phyloP scores from a whole-genome alignment of 495 filamentous ascomycete genomes.

The Penicillium goetzii region DNA sequence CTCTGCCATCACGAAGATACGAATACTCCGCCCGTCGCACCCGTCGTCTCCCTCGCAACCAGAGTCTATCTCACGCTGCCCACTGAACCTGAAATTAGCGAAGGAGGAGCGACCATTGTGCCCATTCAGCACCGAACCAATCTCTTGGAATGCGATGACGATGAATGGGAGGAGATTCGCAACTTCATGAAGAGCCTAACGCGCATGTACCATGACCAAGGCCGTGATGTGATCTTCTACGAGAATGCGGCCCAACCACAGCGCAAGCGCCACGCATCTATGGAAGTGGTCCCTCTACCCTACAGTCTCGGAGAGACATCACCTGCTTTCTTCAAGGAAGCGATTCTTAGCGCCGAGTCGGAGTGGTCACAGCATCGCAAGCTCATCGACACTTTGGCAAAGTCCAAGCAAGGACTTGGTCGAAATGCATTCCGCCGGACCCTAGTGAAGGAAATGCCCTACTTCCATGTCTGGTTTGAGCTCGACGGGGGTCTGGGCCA shows the following conservation, averaged over 20 bases:
- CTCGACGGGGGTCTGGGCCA: constrained; percentile 92
- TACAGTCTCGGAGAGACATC: constrained; percentile 85
- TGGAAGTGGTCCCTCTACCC: constrained; percentile 86
- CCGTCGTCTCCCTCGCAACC: constrained; percentile 86
- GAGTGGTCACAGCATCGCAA: constrained; percentile 97
- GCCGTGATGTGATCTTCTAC: constrained; percentile 92
- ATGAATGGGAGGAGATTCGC: constrained; percentile 98
- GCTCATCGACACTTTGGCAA: constrained; percentile 83
- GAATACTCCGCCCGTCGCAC: constrained; percentile 79
- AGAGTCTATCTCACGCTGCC: constrained; percentile 87
- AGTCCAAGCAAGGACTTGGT: constrained; percentile 70
- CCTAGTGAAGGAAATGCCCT: constrained; percentile 95
- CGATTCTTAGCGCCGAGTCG: constrained; percentile 82
- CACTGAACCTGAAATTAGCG: constrained; percentile 83
- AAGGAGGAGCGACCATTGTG: constrained; percentile 83
- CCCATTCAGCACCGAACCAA: constrained; percentile 89
- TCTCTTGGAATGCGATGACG: constrained; percentile 94
- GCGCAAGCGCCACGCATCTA: constrained; percentile 78
- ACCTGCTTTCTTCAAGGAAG: constrained; percentile 94
- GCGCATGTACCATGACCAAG: constrained; percentile 89
- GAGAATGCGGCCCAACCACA: constrained; percentile 89
- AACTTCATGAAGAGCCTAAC: constrained; percentile 99
- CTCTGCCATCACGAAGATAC: constrained; percentile 93
- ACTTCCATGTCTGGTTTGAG: constrained; percentile 97
- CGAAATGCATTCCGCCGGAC: constrained; percentile 80